These are phyloP conservation scores for Blastobotrys buckinghamii DNA, from an alignment of 1,139 yeast species.

Conservation along the genomic window DNA sequence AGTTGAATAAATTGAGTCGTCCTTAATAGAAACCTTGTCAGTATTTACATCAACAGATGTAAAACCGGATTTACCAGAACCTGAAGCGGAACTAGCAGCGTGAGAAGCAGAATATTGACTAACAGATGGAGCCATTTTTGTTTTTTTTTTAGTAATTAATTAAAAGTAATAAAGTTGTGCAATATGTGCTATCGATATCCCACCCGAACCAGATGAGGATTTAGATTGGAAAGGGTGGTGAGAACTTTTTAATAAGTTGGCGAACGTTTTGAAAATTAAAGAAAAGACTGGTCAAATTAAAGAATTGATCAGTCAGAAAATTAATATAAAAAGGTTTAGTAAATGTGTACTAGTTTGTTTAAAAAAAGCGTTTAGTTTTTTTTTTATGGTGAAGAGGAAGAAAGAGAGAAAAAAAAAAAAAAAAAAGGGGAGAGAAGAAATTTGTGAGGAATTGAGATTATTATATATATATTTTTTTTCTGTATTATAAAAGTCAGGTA, in stretches of 20 bases:
- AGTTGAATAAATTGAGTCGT: slow-evolving; percentile 56
- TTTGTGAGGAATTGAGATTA: too few species aligned
- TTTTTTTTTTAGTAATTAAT: neutral
- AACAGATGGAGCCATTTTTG: slow-evolving; percentile 34
- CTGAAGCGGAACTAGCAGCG: slow-evolving; percentile 29
- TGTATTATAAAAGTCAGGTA: too few species aligned
- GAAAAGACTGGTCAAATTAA: too few species aligned
- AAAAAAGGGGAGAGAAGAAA: too few species aligned
- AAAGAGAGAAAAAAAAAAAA: too few species aligned
- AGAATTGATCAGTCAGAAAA: too few species aligned
- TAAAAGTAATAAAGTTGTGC: slow-evolving; percentile 10
- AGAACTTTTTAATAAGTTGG: slow-evolving; percentile 30
- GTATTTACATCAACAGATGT: slow-evolving; percentile 52
- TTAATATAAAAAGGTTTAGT: too few species aligned
- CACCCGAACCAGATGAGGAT: slow-evolving; percentile 35
- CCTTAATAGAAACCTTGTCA: slow-evolving; percentile 54
- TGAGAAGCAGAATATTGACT: slow-evolving; percentile 25
- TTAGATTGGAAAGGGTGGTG: slow-evolving; percentile 35
- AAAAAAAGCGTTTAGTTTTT: too few species aligned
- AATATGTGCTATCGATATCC: slow-evolving; percentile 19
- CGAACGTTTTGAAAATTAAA: too few species aligned
- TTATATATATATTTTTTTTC: too few species aligned
- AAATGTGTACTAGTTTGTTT: too few species aligned
- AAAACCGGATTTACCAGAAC: slow-evolving; percentile 34
- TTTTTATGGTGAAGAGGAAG: too few species aligned